Evolutionary conservation across 306 rosid genomes (phyloP).

Genomic region (Vicia villosa): DNA sequence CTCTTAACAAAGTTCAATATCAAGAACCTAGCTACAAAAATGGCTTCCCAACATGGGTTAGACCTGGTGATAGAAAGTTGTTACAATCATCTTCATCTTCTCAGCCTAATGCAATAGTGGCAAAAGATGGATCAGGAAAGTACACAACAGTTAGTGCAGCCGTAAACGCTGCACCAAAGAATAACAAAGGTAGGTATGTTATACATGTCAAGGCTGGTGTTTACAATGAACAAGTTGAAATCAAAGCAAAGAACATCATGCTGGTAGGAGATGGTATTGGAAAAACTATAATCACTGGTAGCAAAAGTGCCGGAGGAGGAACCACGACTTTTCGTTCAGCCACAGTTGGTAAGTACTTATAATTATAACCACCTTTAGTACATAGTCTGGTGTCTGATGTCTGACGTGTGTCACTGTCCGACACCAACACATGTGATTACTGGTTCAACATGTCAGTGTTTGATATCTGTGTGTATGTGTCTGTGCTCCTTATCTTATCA

Average conservation of each 20-base stretch:
- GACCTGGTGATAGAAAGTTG: slow-evolving; percentile 63
- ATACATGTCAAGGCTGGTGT: slow-evolving; percentile 68
- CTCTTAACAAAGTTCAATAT: slow-evolving; percentile 52
- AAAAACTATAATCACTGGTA: slow-evolving; percentile 66
- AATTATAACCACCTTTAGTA: no score
- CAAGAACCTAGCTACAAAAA: slow-evolving; percentile 30
- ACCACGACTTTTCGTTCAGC: slow-evolving; percentile 73
- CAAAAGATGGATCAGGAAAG: slow-evolving; percentile 66
- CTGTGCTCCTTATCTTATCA: no score
- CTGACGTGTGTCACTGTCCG: no score
- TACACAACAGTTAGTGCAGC: slow-evolving; percentile 59
- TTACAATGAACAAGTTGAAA: slow-evolving; percentile 61
- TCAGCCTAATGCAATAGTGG: slow-evolving; percentile 54
- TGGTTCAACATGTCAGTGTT: no score
- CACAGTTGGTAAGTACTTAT: slow-evolving; percentile 60
- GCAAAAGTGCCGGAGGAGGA: slow-evolving; percentile 78
- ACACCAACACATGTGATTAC: no score
- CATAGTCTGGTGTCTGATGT: no score
- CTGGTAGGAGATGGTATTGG: slow-evolving; percentile 79
- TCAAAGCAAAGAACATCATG: slow-evolving; percentile 58
- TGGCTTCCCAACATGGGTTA: slow-evolving; percentile 75
- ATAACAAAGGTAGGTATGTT: slow-evolving; percentile 59
- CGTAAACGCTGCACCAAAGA: slow-evolving; percentile 42
- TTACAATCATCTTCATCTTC: slow-evolving; percentile 51
- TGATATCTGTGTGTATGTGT: no score